Percentiles rank a stretch among this genome's conserved stretches.
These are phyloP conservation scores for Alternaria sp. DNA, from an alignment of 2,329 filamentous ascomycete genomes.

Conservation along the genomic window DNA sequence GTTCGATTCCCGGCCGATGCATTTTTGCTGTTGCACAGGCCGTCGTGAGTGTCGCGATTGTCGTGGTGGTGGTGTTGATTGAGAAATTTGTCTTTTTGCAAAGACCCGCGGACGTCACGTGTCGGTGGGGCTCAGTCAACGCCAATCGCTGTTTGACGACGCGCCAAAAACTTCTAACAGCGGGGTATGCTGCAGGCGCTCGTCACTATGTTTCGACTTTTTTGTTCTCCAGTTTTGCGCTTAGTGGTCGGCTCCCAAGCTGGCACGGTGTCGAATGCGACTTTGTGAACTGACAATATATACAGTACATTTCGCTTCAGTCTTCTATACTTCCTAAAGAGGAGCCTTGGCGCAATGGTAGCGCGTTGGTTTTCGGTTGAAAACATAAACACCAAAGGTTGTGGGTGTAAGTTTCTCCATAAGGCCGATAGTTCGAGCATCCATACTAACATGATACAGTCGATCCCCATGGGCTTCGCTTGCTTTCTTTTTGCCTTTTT, in stretches of 20 bases:
- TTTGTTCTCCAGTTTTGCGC: neutral
- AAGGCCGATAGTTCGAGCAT: neutral
- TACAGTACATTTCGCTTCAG: conserved; percentile 1
- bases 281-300: neutral
- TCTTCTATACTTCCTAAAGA: conserved; percentile 17
- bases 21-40: conserved; percentile 9
- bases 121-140: neutral
- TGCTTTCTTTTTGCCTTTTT: conserved; percentile 18
- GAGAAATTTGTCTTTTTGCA: neutral
- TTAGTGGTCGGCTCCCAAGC: neutral
- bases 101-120: neutral
- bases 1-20: conserved; percentile 41
- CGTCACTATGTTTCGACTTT: neutral
- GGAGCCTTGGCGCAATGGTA: conserved; percentile 40
- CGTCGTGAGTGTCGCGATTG: neutral
- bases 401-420: conserved; percentile 19
- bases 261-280: neutral
- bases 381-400: conserved; percentile 32
- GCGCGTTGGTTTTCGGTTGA: conserved; percentile 39
- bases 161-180: neutral
- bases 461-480: conserved; percentile 23
- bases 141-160: neutral
- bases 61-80: neutral
- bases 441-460: conserved; percentile 5
- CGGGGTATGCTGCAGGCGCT: conserved; percentile 7